These are phyloP conservation scores for Prunus campanulata DNA, from an alignment of 306 rosid species.

Conservation along the genomic window DNA sequence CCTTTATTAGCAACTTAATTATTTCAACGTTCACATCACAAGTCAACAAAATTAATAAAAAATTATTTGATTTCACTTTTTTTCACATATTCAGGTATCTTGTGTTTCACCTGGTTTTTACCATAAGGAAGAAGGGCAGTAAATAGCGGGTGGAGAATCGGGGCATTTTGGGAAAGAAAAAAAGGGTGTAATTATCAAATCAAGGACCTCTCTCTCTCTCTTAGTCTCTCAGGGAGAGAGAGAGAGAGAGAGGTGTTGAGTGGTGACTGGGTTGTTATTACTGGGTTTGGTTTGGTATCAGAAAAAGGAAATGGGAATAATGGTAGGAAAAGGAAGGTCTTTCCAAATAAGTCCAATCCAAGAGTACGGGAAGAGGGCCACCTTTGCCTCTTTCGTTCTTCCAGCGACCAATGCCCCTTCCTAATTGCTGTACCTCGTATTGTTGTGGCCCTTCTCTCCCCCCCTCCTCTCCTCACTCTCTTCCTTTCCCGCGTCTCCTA, in stretches of 20 bases:
- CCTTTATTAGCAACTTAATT: constrained; percentile 36
- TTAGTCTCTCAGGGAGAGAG: neutral
- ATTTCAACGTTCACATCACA: constrained; percentile 35
- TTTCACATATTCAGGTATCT: neutral
- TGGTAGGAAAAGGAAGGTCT: constrained; percentile 54
- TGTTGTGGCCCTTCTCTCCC: constrained; percentile 36
- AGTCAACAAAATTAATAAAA: constrained; percentile 1
- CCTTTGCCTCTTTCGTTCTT: constrained; percentile 68
- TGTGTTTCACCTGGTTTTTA: constrained; percentile 34
- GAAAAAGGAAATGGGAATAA: constrained; percentile 60
- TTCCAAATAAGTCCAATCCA: constrained; percentile 91
- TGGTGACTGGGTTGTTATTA: constrained; percentile 3
- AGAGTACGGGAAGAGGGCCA: constrained; percentile 93
- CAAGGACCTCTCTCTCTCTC: neutral
- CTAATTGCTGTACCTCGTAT: constrained; percentile 68
- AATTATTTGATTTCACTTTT: neutral
- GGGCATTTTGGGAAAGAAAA: constrained; percentile 39
- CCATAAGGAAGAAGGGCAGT: constrained; percentile 29
- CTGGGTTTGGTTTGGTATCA: constrained; percentile 33
- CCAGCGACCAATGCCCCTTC: constrained; percentile 52
- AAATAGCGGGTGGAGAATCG: neutral
- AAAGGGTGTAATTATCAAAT: neutral
- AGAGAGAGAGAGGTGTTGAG: neutral
- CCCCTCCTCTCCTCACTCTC: constrained; percentile 30
- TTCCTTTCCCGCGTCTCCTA: constrained; percentile 8